phyloP scores from a whole-genome alignment of 805 yeast genomes.

The Yamadazyma takamatsuzukensis region DNA sequence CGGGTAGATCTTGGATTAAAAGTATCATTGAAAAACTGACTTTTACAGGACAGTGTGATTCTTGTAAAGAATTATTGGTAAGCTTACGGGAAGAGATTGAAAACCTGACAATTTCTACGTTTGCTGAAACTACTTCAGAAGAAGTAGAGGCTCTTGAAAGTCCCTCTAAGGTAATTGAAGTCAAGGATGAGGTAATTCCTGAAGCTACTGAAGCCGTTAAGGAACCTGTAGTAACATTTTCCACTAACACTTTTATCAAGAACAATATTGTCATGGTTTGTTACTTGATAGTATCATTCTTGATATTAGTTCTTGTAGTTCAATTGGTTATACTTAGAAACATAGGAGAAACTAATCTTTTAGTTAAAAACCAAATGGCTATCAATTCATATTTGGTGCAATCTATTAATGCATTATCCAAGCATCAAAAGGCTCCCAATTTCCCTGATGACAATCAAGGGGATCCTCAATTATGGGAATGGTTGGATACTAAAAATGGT shows the following conservation, averaged over 20 bases:
- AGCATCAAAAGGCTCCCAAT: slow-evolving; percentile 3
- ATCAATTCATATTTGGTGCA: slow-evolving; percentile 16
- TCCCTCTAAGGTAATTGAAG: slow-evolving; percentile 1
- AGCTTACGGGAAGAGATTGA: slow-evolving; percentile 32
- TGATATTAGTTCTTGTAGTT: slow-evolving; percentile 17
- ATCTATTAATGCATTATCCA: slow-evolving; percentile 3
- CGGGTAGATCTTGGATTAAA: slow-evolving; percentile 89
- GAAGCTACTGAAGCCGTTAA: background rate
- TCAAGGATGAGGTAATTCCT: slow-evolving; percentile 3
- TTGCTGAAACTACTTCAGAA: slow-evolving; percentile 1
- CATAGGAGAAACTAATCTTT: slow-evolving; percentile 20
- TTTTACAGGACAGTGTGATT: slow-evolving; percentile 69
- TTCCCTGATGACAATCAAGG: slow-evolving; percentile 2
- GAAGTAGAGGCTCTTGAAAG: slow-evolving; percentile 1
- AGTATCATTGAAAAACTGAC: slow-evolving; percentile 85
- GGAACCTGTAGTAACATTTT: slow-evolving; percentile 2
- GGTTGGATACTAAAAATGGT: slow-evolving; percentile 15
- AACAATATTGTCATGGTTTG: slow-evolving; percentile 15
- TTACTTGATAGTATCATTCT: slow-evolving; percentile 17
- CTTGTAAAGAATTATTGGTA: slow-evolving; percentile 47
- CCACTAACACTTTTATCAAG: slow-evolving; percentile 8
- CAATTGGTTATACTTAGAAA: slow-evolving; percentile 17
- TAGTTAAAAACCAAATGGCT: slow-evolving; percentile 18
- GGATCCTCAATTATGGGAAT: slow-evolving; percentile 19
- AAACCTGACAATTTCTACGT: background rate